Evolutionary conservation across 2,329 filamentous ascomycete genomes (phyloP).

Genomic region (Neofusicoccum sp.): DNA sequence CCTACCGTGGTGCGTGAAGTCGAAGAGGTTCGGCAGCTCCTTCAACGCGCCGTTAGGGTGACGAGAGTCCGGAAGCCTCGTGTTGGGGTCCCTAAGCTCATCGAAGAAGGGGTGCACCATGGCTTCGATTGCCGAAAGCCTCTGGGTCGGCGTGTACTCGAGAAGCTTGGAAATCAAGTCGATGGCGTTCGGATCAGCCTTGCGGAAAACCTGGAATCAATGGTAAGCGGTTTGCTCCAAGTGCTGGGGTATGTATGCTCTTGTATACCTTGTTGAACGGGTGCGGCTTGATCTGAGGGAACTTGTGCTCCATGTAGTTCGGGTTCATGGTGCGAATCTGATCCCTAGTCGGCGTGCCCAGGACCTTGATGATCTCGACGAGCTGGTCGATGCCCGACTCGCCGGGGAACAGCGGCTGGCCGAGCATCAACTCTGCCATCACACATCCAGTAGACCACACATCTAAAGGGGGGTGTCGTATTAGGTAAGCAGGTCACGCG

Average conservation of each 20-base stretch:
- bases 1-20: slow-evolving; percentile 92
- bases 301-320: slow-evolving; percentile 99
- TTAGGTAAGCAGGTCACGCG: slow-evolving; percentile 24
- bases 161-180: slow-evolving; percentile 90
- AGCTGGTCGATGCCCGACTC: slow-evolving; percentile 98
- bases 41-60: slow-evolving; percentile 76
- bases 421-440: slow-evolving; percentile 99
- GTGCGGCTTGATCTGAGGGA: slow-evolving; percentile 98
- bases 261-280: slow-evolving; percentile 82
- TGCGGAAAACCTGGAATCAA: slow-evolving; percentile 74
- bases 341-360: slow-evolving; percentile 93
- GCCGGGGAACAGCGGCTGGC: slow-evolving; percentile 94
- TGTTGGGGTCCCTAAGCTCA: slow-evolving; percentile 87
- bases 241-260: neutral
- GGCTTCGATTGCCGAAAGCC: slow-evolving; percentile 87
- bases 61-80: slow-evolving; percentile 88
- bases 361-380: slow-evolving; percentile 98
- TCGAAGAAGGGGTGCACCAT: slow-evolving; percentile 99
- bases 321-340: slow-evolving; percentile 99
- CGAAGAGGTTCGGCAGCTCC: slow-evolving; percentile 84
- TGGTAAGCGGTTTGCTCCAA: slow-evolving; percentile 10
- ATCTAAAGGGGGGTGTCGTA: slow-evolving; percentile 55
- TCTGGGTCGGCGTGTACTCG: slow-evolving; percentile 96
- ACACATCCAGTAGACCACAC: slow-evolving; percentile 99
- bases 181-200: slow-evolving; percentile 88